Conservation (phyloP, 2,329 filamentous ascomycete species). For the Exophiala mesophila region DNA sequence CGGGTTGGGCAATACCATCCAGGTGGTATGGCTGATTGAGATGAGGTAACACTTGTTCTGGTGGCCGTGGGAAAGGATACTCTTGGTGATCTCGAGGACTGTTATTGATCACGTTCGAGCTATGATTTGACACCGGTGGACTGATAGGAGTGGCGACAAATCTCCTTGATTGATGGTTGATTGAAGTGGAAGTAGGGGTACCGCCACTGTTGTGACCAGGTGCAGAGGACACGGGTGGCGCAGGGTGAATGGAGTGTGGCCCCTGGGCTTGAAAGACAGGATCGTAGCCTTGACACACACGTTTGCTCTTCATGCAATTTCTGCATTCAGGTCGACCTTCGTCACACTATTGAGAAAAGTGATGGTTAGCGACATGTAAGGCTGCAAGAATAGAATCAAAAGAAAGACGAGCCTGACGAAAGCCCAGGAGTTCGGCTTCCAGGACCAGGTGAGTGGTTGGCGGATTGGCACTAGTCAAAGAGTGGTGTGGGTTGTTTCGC, state of each 20-base stretch:
- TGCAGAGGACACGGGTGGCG: constrained; percentile 46
- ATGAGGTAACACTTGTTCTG: constrained; percentile 23
- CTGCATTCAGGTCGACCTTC: constrained; percentile 85
- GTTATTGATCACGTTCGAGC: constrained; percentile 15
- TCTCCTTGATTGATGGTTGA: constrained; percentile 11
- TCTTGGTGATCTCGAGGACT: constrained; percentile 23
- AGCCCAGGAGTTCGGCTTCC: too few species aligned
- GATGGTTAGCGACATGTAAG: constrained; percentile 18
- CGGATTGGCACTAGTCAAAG: too few species aligned
- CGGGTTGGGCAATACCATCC: constrained; percentile 17
- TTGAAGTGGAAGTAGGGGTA: constrained; percentile 33
- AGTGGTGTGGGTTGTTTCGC: too few species aligned
- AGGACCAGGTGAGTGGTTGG: too few species aligned
- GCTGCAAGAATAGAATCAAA: too few species aligned
- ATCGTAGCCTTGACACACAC: constrained; percentile 64
- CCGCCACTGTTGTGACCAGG: constrained; percentile 6
- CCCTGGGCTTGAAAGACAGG: constrained; percentile 66
- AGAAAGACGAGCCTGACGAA: background rate
- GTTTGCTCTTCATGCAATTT: constrained; percentile 64
- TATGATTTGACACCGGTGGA: constrained; percentile 16
- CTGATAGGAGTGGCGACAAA: constrained; percentile 16
- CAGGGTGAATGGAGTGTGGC: constrained; percentile 36
- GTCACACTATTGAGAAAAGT: constrained; percentile 66
- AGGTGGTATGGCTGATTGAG: constrained; percentile 26
- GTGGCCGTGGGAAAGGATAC: constrained; percentile 20